A percentile compares a stretch with the other conserved stretches of the same genome.
These are phyloP conservation scores for Claviceps sp. DNA, from an alignment of 2,329 filamentous ascomycete genomes.

Conservation along the genomic window DNA sequence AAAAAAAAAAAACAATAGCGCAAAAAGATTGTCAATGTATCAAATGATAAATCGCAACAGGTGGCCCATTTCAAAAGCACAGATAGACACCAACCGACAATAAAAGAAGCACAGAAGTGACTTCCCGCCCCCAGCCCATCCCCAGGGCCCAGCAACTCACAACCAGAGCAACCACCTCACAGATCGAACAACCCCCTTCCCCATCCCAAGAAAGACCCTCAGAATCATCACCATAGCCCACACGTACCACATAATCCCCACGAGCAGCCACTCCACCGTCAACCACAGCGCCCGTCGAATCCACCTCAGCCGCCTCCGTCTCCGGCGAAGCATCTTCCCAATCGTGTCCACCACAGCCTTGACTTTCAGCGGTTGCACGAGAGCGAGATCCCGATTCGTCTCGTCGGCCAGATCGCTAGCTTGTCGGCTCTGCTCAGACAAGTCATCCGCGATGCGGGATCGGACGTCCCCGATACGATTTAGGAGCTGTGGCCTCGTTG, in stretches of 20 bases:
- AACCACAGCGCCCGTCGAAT: constrained; percentile 65
- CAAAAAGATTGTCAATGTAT: not conserved
- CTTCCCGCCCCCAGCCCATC: too few species aligned
- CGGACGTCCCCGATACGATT: constrained; percentile 33
- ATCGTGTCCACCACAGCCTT: constrained; percentile 72
- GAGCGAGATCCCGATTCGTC: constrained; percentile 61
- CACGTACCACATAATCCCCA: constrained; percentile 86
- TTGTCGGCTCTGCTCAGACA: constrained; percentile 47
- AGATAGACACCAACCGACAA: not conserved
- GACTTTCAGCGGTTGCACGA: constrained; percentile 62
- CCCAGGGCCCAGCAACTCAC: constrained; percentile 17
- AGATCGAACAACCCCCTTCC: constrained; percentile 43
- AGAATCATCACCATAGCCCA: constrained; percentile 79
- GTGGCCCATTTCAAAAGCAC: not conserved
- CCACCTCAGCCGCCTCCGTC: constrained; percentile 58
- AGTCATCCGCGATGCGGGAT: constrained; percentile 34
- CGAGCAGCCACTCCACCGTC: constrained; percentile 71
- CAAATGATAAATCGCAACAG: not conserved
- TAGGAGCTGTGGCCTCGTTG: constrained; percentile 41
- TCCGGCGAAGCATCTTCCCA: constrained; percentile 58
- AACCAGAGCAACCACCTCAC: constrained; percentile 80
- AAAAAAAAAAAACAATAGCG: not conserved
- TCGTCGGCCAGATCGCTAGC: constrained; percentile 70
- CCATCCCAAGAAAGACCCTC: constrained; percentile 49
- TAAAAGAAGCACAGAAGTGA: not conserved